A percentile compares a stretch with the other conserved stretches of the same genome.
phyloP scores from a whole-genome alignment of 83 land plant genomes.

The Picea engelmannii region DNA sequence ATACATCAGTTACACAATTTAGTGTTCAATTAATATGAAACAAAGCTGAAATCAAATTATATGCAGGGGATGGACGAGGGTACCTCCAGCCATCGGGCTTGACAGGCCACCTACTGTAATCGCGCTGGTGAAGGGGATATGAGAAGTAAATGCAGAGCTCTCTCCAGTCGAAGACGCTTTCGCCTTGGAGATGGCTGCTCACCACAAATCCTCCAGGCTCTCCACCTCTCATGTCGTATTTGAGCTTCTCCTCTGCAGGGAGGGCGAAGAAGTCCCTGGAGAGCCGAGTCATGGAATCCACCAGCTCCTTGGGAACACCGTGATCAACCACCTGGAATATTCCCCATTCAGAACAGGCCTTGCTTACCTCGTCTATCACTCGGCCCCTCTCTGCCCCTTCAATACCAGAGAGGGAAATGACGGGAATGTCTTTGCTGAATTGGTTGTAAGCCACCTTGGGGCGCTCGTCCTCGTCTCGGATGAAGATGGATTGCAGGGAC shows the following conservation, averaged over 20 bases:
- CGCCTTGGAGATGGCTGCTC: not conserved
- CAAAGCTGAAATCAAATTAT: not conserved
- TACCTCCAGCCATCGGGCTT: not conserved
- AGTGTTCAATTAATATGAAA: not conserved
- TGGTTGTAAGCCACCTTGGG: conserved; percentile 12
- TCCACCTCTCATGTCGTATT: not conserved
- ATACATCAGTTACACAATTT: not conserved
- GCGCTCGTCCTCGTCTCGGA: not conserved
- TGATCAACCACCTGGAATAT: conserved; percentile 33
- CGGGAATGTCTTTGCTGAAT: conserved; percentile 20
- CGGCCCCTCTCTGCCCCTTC: conserved; percentile 9
- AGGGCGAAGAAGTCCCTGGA: no score
- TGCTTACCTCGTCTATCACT: not conserved
- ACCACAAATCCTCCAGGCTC: conserved; percentile 5
- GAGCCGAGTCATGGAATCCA: no score
- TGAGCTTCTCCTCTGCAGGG: no score
- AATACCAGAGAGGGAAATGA: conserved; percentile 16
- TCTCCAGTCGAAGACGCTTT: not conserved
- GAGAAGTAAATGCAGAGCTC: not conserved
- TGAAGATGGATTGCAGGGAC: not conserved
- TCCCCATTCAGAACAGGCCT: conserved; percentile 27
- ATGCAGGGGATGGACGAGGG: not conserved
- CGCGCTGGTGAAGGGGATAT: not conserved
- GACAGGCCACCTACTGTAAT: conserved; percentile 1
- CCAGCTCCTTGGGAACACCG: conserved; percentile 7